phyloP scores from a whole-genome alignment of 1,139 yeast species.

The Kodamaea derodonti region DNA sequence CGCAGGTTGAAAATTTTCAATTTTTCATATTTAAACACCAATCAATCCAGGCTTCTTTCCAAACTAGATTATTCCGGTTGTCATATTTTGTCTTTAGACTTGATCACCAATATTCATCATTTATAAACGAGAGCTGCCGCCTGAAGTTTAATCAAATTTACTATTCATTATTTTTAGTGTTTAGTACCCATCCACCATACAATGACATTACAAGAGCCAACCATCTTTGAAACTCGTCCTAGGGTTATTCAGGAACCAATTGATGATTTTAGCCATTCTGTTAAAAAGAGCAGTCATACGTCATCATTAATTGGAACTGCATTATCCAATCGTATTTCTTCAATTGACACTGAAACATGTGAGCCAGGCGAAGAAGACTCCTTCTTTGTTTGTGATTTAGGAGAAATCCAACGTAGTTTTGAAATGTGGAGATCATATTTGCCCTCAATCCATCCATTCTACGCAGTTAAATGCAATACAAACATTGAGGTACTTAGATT shows the following conservation, averaged over 20 bases:
- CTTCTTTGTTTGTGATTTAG: constrained; percentile 84
- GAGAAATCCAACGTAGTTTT: constrained; percentile 61
- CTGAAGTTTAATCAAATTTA: constrained; percentile 29
- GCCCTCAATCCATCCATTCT: constrained; percentile 78
- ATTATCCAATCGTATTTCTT: constrained; percentile 36
- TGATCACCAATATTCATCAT: no score
- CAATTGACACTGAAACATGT: constrained; percentile 58
- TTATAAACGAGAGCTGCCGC: constrained; percentile 48
- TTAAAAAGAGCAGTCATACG: no score
- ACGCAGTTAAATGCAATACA: constrained; percentile 94
- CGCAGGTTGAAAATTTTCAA: no score
- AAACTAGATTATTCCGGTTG: no score
- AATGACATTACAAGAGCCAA: no score
- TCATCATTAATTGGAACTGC: constrained; percentile 27
- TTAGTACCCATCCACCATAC: no score
- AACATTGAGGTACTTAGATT: constrained; percentile 55
- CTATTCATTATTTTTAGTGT: constrained; percentile 22
- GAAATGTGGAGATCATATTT: constrained; percentile 57
- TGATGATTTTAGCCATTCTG: no score
- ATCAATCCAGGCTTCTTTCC: no score
- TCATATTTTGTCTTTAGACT: no score
- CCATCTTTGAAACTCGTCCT: no score
- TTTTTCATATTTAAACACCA: no score
- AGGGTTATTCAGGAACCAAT: no score
- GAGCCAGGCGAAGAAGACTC: constrained; percentile 80